Evolutionary conservation across 495 filamentous ascomycete species (phyloP).

Genomic region (Polyplosphaeria fusca): DNA sequence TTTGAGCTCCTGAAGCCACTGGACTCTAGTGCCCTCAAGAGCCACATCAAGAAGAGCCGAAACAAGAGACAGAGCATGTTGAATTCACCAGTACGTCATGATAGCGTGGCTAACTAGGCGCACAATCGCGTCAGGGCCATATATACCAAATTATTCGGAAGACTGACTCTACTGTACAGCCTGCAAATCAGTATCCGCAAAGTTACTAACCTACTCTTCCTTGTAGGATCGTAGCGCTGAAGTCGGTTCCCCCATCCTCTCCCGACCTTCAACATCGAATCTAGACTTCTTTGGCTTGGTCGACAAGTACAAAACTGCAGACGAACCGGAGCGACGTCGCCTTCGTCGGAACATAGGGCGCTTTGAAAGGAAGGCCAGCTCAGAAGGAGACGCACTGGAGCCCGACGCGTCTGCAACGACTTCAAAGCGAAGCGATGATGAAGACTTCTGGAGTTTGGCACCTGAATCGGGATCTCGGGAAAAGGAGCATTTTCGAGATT

Average conservation of each 20-base stretch:
- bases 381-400: background rate
- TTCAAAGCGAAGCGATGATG: background rate
- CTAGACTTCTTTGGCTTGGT: no score
- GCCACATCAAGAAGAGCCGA: constrained; percentile 96
- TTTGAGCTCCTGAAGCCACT: constrained; percentile 96
- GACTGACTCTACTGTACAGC: constrained; percentile 28
- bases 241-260: no score
- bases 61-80: constrained; percentile 88
- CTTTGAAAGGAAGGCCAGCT: background rate
- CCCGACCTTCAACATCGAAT: no score
- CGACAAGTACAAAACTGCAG: constrained; percentile 4
- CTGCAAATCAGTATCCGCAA: constrained; percentile 35
- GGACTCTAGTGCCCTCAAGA: constrained; percentile 95
- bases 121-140: constrained; percentile 28
- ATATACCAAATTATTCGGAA: constrained; percentile 10
- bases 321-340: constrained; percentile 9
- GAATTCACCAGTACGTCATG: constrained; percentile 76
- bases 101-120: constrained; percentile 6
- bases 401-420: background rate
- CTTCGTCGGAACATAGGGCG: constrained; percentile 1
- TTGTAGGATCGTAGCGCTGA: background rate
- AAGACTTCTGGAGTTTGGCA: background rate
- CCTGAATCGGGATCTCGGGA: background rate
- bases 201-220: constrained; percentile 33
- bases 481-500: background rate